phyloP scores from a whole-genome alignment of 2,329 filamentous ascomycete species.

The Neoarthrinium moseri region DNA sequence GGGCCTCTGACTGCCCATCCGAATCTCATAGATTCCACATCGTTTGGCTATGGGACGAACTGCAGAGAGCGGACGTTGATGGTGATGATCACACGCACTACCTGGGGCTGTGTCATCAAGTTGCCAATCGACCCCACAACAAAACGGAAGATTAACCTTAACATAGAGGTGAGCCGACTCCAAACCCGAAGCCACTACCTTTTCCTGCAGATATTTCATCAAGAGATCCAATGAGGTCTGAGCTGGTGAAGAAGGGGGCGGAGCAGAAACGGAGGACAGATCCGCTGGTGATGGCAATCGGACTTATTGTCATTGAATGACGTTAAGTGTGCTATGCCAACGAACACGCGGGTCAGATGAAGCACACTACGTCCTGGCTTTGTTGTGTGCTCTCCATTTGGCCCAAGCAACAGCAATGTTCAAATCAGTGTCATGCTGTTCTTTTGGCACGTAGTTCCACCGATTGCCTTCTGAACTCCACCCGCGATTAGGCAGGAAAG shows the following conservation, averaged over 20 bases:
- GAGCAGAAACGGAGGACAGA: too few species aligned
- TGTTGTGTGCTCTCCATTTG: constrained; percentile 5
- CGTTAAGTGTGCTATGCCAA: too few species aligned
- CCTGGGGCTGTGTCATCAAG: constrained; percentile 11
- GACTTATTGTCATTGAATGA: too few species aligned
- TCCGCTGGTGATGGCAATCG: too few species aligned
- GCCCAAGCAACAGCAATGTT: constrained; percentile 26
- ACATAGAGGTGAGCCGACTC: constrained; percentile 3
- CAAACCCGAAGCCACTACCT: constrained; percentile 17
- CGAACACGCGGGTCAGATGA: too few species aligned
- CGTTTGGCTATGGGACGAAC: constrained; percentile 42
- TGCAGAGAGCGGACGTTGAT: constrained; percentile 27
- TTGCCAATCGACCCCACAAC: not conserved
- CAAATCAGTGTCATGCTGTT: constrained; percentile 38
- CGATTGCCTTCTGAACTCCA: constrained; percentile 44
- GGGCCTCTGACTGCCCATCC: constrained; percentile 24
- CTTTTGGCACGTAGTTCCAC: constrained; percentile 48
- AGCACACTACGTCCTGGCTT: not conserved
- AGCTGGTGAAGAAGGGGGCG: too few species aligned
- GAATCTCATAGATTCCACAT: constrained; percentile 29
- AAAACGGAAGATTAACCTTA: not conserved
- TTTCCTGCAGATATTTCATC: constrained; percentile 2
- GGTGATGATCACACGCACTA: constrained; percentile 28
- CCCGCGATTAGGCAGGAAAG: constrained; percentile 54
- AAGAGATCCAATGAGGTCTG: not conserved